Evolutionary conservation across 345 rosid genomes (phyloP), one percentile per base, ranked within the genome.

Genomic region (Cardamine occulta): DNA sequence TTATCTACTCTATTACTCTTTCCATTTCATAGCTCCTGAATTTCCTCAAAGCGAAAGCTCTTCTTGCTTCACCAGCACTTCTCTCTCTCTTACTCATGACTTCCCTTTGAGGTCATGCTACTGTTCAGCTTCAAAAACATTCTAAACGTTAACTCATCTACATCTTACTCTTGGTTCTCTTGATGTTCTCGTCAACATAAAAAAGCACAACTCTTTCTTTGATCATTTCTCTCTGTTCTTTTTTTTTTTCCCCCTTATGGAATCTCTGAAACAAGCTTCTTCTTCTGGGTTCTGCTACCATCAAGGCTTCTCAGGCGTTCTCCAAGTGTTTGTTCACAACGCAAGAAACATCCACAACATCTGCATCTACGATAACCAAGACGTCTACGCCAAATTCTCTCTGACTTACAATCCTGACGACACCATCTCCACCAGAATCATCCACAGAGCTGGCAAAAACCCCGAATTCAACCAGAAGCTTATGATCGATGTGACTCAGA

Each of bases 271-370:
- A 37, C 82, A 77, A 73, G 72, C 86, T 21, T 68, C 84, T 31
- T 74, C 85, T 13, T 71, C 85, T 68, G 80, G 85, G 52, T 88
- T 86, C 73, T 69, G 68, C 13, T 86, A 79, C 74, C 77, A 47
- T 32, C 87, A 77, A 24, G 84, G 80, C n/a, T 81, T 84, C 59
- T 85, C 84, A 0, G 87, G 88, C 5, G 70, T 91, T 62, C 96
- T 94, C 23, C 88, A 89, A 79, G 86, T 94, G 53, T 86, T 71
- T 68, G 91, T 94, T 71, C 97, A 94, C 63, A 86, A 91, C 66
- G 98, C 98, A 21, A 87, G 92, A 84, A 90, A 95, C 79, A 95
- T 95, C 60, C 97, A 95, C 86, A 91, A 95, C 87, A 95, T 95
- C 21, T 95, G 99, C 56, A 91, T 95, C 83, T 95, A 95, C 56